These are phyloP conservation scores for Discostella stelligera DNA, from an alignment of 352 stramenopile species.

Conservation along the genomic window DNA sequence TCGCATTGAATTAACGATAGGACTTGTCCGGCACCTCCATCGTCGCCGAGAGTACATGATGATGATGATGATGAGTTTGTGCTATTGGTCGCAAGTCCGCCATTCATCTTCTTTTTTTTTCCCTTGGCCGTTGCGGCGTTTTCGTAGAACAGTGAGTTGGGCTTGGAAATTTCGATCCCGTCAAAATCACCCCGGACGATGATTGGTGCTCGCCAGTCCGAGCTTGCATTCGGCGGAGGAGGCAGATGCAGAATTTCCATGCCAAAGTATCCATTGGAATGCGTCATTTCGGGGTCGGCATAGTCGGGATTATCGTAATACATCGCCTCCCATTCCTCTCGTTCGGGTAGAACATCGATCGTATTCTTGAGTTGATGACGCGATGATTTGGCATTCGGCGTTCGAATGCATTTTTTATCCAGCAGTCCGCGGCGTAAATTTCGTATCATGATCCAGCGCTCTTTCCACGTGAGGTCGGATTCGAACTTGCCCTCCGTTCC, in stretches of 20 bases:
- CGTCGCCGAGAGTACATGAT: constrained; percentile 27
- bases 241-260: constrained; percentile 32
- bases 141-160: constrained; percentile 15
- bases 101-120: background rate
- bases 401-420: background rate
- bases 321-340: constrained; percentile 38
- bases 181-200: constrained; percentile 36
- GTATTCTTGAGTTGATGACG: constrained; percentile 10
- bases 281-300: background rate
- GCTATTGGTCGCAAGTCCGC: background rate
- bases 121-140: background rate
- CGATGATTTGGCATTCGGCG: background rate
- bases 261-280: constrained; percentile 43
- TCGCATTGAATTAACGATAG: constrained; percentile 40
- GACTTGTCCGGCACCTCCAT: constrained; percentile 33
- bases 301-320: constrained; percentile 42
- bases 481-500: constrained; percentile 26
- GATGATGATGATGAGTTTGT: background rate
- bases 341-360: constrained; percentile 19
- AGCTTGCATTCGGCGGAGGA: constrained; percentile 25
- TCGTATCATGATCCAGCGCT: constrained; percentile 32
- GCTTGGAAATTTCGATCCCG: constrained; percentile 36
- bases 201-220: constrained; percentile 32
- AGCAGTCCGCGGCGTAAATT: constrained; percentile 20
- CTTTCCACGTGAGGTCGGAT: constrained; percentile 29